These are phyloP conservation scores for Ogataea angusta DNA, from an alignment of 805 yeast species.

Conservation along the genomic window DNA sequence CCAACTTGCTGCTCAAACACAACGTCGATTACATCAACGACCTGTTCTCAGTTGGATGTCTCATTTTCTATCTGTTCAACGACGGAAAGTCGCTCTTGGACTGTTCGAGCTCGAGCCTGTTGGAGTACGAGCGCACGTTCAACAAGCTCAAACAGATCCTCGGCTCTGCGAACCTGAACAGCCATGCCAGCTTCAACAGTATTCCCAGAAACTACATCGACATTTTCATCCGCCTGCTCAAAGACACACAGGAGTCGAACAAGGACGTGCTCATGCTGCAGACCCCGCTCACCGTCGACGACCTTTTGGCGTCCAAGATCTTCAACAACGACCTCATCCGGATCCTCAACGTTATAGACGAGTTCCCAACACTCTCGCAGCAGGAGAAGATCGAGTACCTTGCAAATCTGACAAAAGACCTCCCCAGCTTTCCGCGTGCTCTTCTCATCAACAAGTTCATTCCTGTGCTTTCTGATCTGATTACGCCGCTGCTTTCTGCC, in stretches of 20 bases:
- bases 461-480: conserved; percentile 58
- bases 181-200: conserved; percentile 48
- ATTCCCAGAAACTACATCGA: conserved; percentile 57
- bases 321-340: conserved; percentile 83
- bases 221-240: conserved; percentile 49
- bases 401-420: conserved; percentile 53
- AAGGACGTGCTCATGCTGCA: conserved; percentile 30
- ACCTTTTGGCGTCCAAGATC: conserved; percentile 65
- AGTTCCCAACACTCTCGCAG: conserved; percentile 67
- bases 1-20: conserved; percentile 71
- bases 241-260: conserved; percentile 39
- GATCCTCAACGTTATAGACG: conserved; percentile 78
- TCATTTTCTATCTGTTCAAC: conserved; percentile 69
- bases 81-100: conserved; percentile 39
- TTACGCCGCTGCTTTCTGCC: conserved; percentile 38
- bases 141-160: conserved; percentile 29
- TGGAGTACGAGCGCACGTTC: conserved; percentile 58
- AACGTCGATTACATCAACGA: conserved; percentile 68
- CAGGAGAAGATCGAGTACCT: conserved; percentile 69
- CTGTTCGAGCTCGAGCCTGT: conserved; percentile 38
- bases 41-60: conserved; percentile 77
- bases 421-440: conserved; percentile 57
- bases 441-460: conserved; percentile 66
- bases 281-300: conserved; percentile 46
- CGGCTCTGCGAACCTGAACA: conserved; percentile 41